Conservation (phyloP, 495 filamentous ascomycete species). For the Lepidopterella palustris region DNA sequence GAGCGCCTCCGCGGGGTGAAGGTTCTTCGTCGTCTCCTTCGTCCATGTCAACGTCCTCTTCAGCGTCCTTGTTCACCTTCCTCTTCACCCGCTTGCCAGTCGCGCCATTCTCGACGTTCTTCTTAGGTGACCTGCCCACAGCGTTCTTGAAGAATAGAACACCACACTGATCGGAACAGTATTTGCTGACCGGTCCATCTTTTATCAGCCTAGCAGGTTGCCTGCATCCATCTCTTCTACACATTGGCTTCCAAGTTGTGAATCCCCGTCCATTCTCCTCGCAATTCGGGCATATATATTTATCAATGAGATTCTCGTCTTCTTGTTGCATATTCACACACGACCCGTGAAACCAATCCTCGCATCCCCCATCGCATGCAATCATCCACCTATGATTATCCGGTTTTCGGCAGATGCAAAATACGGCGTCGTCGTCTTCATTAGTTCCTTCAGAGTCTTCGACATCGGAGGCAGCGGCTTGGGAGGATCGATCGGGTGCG, state of each 20-base stretch:
- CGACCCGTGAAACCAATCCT: constrained; percentile 69
- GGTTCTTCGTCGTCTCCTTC: constrained; percentile 42
- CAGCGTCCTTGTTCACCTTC: constrained; percentile 26
- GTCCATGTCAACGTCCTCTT: constrained; percentile 20
- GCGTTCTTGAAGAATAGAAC: constrained; percentile 49
- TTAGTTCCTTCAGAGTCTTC: constrained; percentile 36
- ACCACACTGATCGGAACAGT: constrained; percentile 62
- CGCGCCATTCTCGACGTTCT: not conserved
- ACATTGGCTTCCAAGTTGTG: constrained; percentile 67
- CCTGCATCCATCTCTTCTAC: constrained; percentile 52
- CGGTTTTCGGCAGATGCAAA: constrained; percentile 63
- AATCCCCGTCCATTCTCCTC: constrained; percentile 44
- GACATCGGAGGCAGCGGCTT: constrained; percentile 32
- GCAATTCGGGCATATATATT: constrained; percentile 65
- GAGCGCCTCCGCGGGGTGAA: constrained; percentile 50
- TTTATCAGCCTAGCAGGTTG: constrained; percentile 51
- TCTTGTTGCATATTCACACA: constrained; percentile 58
- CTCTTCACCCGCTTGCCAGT: constrained; percentile 12
- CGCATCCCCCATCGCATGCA: constrained; percentile 62
- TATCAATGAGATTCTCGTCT: constrained; percentile 60
- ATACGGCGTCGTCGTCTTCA: constrained; percentile 44
- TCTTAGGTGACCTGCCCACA: constrained; percentile 16
- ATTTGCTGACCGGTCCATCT: constrained; percentile 51
- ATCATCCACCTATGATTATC: constrained; percentile 77
- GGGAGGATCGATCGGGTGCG: constrained; percentile 37